These are phyloP conservation scores for Vitis rotundifolia DNA, from an alignment of 164 flowering plant species.

Conservation along the genomic window DNA sequence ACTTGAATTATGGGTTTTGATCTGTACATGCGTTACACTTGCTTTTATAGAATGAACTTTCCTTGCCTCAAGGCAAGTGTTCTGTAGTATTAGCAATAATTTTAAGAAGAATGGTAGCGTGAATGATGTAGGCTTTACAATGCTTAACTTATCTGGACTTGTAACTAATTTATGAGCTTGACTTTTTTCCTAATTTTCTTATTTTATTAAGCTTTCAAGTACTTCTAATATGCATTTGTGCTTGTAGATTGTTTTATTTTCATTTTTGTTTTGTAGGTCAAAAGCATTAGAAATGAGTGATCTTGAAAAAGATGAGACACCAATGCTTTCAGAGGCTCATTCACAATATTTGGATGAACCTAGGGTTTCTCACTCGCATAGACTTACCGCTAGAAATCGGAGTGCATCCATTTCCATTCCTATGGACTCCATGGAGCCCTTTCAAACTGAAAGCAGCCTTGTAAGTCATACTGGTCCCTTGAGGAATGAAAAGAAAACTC, in stretches of 20 bases:
- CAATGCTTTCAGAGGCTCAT: constrained; percentile 51
- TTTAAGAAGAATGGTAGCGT: too few species aligned
- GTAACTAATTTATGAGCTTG: too few species aligned
- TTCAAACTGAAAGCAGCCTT: constrained; percentile 27
- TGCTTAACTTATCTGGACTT: too few species aligned
- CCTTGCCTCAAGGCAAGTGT: too few species aligned
- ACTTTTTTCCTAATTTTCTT: too few species aligned
- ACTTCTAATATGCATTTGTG: neutral
- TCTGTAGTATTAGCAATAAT: too few species aligned
- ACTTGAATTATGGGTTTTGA: too few species aligned
- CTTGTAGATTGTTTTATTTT: neutral
- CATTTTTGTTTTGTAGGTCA: constrained; percentile 5
- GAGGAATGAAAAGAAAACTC: constrained; percentile 39
- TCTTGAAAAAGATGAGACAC: constrained; percentile 60
- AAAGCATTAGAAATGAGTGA: constrained; percentile 32
- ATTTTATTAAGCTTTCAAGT: too few species aligned
- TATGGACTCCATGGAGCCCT: constrained; percentile 31
- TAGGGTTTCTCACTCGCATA: constrained; percentile 22
- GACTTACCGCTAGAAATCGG: constrained; percentile 26
- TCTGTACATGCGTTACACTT: too few species aligned
- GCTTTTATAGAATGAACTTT: too few species aligned
- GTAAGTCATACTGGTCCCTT: constrained; percentile 74
- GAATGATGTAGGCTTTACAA: too few species aligned
- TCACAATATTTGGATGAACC: constrained; percentile 23
- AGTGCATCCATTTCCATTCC: constrained; percentile 66